Evolutionary conservation across 2,329 filamentous ascomycete species (phyloP).

Genomic region (Aaosphaeria arxii): DNA sequence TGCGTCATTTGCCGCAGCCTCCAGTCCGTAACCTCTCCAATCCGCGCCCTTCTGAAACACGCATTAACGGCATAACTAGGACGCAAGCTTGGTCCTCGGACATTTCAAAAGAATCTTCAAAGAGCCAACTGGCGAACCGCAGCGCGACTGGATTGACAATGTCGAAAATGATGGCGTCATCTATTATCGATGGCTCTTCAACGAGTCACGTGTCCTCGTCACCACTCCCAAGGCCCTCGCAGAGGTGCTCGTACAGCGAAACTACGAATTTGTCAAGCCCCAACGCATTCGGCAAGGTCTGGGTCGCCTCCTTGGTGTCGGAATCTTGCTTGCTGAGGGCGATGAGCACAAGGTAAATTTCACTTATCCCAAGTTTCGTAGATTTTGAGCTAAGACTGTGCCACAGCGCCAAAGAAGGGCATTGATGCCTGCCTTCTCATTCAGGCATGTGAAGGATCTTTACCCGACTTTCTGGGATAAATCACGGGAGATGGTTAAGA

Average conservation of each 20-base stretch:
- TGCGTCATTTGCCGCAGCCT: slow-evolving; percentile 57
- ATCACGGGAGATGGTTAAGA: slow-evolving; percentile 39
- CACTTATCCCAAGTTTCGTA: neutral
- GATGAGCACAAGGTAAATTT: slow-evolving; percentile 72
- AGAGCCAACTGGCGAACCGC: slow-evolving; percentile 44
- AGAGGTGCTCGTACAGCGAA: slow-evolving; percentile 50
- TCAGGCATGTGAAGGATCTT: slow-evolving; percentile 50
- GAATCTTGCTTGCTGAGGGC: slow-evolving; percentile 80
- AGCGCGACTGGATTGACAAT: slow-evolving; percentile 50
- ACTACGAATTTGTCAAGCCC: slow-evolving; percentile 52
- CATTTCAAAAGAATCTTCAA: slow-evolving; percentile 42
- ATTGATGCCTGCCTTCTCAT: slow-evolving; percentile 50
- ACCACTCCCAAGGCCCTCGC: slow-evolving; percentile 47
- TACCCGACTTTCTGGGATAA: slow-evolving; percentile 51
- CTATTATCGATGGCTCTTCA: slow-evolving; percentile 49
- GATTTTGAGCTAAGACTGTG: neutral
- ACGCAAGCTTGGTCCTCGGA: slow-evolving; percentile 36
- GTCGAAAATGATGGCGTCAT: slow-evolving; percentile 57
- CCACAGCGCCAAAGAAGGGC: slow-evolving; percentile 44
- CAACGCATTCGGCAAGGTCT: slow-evolving; percentile 50
- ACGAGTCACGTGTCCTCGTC: slow-evolving; percentile 43
- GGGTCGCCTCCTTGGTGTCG: slow-evolving; percentile 64
- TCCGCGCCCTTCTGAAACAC: neutral
- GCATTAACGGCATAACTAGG: slow-evolving; percentile 11
- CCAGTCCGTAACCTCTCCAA: slow-evolving; percentile 36